phyloP scores from a whole-genome alignment of 75 land plant genomes.

The Cupressus sempervirens region DNA sequence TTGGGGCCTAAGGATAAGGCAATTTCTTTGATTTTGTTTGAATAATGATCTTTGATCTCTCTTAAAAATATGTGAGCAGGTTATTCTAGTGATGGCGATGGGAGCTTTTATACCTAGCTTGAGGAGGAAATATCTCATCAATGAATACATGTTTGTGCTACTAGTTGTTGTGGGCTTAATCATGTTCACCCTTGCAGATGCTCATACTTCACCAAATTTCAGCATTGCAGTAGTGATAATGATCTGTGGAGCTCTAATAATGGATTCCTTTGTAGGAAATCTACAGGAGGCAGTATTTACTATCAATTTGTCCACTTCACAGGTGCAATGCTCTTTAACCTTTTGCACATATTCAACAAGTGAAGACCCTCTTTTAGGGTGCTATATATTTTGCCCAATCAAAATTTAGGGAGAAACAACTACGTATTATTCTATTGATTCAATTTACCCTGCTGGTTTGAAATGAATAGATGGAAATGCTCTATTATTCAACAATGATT shows the following conservation, averaged over 20 bases:
- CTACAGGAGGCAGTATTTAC: slow-evolving; percentile 94
- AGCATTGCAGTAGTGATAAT: slow-evolving; percentile 81
- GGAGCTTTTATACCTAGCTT: slow-evolving; percentile 97
- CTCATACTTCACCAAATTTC: slow-evolving; percentile 88
- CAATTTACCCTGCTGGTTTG: no score
- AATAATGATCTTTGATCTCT: no score
- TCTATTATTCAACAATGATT: slow-evolving; percentile 80
- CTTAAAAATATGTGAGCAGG: slow-evolving; percentile 37
- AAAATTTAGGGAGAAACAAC: no score
- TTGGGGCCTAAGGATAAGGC: no score
- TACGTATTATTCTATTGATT: no score
- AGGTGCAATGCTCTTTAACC: slow-evolving; percentile 31
- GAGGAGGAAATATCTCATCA: slow-evolving; percentile 69
- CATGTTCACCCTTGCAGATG: slow-evolving; percentile 96
- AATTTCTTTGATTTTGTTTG: no score
- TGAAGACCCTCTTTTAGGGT: no score
- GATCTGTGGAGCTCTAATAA: slow-evolving; percentile 83
- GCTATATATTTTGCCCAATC: no score
- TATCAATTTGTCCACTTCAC: slow-evolving; percentile 84
- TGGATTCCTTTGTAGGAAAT: slow-evolving; percentile 93
- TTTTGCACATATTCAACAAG: no score
- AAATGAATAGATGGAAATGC: slow-evolving; percentile 80
- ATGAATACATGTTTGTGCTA: slow-evolving; percentile 77
- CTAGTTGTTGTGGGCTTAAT: no score
- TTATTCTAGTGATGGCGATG: slow-evolving; percentile 93